phyloP scores from a whole-genome alignment of 495 filamentous ascomycete species.

The Schizothecium vesticola region DNA sequence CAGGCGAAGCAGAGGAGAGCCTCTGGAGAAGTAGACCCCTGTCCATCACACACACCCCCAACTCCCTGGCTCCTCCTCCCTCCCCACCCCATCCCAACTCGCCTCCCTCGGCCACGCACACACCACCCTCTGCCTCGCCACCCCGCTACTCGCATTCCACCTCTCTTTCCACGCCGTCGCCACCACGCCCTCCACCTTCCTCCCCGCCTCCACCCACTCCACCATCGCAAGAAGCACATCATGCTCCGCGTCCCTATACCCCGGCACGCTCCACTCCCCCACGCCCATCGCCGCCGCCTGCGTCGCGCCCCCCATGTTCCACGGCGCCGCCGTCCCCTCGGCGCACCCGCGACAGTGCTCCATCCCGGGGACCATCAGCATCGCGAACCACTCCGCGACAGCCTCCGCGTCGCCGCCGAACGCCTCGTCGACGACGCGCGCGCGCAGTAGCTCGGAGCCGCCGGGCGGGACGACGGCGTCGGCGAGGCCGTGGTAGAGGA shows the following conservation, averaged over 20 bases:
- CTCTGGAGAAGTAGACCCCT: no score
- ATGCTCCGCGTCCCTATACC: slow-evolving; percentile 36
- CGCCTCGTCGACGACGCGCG: slow-evolving; percentile 20
- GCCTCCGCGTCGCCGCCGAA: slow-evolving; percentile 18
- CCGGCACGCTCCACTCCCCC: slow-evolving; percentile 28
- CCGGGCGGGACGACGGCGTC: slow-evolving; percentile 43
- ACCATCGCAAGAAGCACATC: slow-evolving; percentile 47
- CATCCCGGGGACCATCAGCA: slow-evolving; percentile 43
- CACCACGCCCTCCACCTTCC: slow-evolving; percentile 35
- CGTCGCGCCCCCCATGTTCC: slow-evolving; percentile 35
- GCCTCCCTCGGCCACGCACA: slow-evolving; percentile 41
- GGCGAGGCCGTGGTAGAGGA: slow-evolving; percentile 52
- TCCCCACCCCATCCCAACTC: slow-evolving; percentile 19
- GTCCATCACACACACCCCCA: slow-evolving; percentile 15
- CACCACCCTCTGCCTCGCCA: slow-evolving; percentile 38
- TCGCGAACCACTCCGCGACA: slow-evolving; percentile 32
- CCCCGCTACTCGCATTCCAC: slow-evolving; percentile 27
- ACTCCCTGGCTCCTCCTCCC: slow-evolving; percentile 12
- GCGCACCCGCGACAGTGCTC: slow-evolving; percentile 31
- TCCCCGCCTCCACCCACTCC: slow-evolving; percentile 48
- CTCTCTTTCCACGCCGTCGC: slow-evolving; percentile 41
- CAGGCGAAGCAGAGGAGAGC: no score
- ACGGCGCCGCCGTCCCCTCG: slow-evolving; percentile 38
- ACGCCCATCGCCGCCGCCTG: slow-evolving; percentile 20
- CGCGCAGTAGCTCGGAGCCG: slow-evolving; percentile 41